phyloP scores from a whole-genome alignment of 148 eudicot species.

The Suaeda aralocaspica region DNA sequence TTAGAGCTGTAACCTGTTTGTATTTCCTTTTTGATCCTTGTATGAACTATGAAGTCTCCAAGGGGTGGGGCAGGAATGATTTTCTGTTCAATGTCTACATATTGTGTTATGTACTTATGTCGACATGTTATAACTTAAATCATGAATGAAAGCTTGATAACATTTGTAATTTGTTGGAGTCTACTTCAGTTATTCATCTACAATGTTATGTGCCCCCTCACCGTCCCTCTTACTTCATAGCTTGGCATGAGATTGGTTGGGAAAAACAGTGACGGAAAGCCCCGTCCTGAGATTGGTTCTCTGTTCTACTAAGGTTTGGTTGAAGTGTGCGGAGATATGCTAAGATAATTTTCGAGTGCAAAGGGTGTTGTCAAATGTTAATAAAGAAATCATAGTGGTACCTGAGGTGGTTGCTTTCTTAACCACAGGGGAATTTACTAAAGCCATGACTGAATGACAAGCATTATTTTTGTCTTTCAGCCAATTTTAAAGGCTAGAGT shows the following conservation, averaged over 20 bases:
- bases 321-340: not conserved
- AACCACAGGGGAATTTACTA: not conserved
- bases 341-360: not conserved
- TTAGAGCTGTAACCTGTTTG: not conserved
- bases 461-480: not conserved
- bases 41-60: no score
- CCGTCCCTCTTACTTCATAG: not conserved
- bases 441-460: not conserved
- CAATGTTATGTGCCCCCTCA: no score
- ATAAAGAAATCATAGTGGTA: not conserved
- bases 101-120: no score
- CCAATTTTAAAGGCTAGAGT: conserved; percentile 20
- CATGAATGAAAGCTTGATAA: no score
- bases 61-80: no score
- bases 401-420: conserved; percentile 16
- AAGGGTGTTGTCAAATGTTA: no score
- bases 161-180: no score
- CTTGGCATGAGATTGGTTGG: not conserved
- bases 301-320: not conserved
- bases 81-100: no score
- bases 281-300: not conserved
- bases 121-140: no score
- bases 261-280: not conserved
- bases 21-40: not conserved
- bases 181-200: no score